phyloP scores from a whole-genome alignment of 805 yeast genomes.

The Zygoascus biomembranicola region DNA sequence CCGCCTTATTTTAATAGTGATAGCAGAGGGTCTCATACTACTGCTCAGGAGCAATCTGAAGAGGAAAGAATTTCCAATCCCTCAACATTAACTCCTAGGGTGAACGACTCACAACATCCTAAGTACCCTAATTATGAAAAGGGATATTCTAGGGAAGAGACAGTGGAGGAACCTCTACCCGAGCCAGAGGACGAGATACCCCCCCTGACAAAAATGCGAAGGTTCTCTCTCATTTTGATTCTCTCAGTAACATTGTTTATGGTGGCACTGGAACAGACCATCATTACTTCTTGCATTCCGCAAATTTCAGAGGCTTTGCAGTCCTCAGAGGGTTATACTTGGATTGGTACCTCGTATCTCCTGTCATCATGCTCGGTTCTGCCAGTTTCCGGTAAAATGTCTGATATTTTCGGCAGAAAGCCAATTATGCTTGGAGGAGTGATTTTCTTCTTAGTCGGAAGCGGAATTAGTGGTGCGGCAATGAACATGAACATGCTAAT shows the following conservation, averaged over 20 bases:
- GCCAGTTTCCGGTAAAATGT: slow-evolving; percentile 56
- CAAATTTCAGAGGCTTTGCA: slow-evolving; percentile 37
- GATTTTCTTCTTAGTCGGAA: slow-evolving; percentile 34
- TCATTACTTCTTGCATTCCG: slow-evolving; percentile 45
- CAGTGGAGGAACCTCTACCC: background rate
- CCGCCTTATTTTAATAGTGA: background rate
- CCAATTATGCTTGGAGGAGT: slow-evolving; percentile 32
- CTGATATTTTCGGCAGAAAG: slow-evolving; percentile 39
- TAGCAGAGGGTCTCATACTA: background rate
- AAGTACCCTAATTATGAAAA: background rate
- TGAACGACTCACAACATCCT: background rate
- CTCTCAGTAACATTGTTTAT: slow-evolving; percentile 16
- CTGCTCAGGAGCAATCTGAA: background rate
- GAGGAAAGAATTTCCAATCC: background rate
- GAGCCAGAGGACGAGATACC: background rate
- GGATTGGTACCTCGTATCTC: slow-evolving; percentile 61
- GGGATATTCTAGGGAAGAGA: background rate
- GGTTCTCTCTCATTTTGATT: slow-evolving; percentile 8
- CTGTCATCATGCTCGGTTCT: slow-evolving; percentile 56
- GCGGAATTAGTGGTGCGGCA: slow-evolving; percentile 36
- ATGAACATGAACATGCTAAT: slow-evolving; percentile 49
- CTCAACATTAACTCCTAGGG: background rate
- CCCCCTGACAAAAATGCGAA: slow-evolving; percentile 3
- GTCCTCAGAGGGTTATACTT: slow-evolving; percentile 37
- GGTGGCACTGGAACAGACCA: slow-evolving; percentile 43